Percentiles rank a stretch among this genome's conserved stretches.
These are phyloP conservation scores for Chalara sp. DNA, from an alignment of 2,329 filamentous ascomycete genomes.

Conservation along the genomic window DNA sequence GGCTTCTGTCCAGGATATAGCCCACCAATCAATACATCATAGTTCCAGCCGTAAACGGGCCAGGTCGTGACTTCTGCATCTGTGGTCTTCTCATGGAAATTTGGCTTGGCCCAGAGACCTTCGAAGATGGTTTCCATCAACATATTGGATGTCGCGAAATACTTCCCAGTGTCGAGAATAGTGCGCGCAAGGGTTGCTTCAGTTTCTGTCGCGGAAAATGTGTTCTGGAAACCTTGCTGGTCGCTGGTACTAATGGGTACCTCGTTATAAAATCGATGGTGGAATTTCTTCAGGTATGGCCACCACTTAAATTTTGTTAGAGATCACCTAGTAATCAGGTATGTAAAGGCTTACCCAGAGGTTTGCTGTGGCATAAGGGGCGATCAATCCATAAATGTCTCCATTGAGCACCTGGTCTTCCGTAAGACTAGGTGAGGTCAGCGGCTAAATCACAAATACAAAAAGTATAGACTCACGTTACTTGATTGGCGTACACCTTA, in stretches of 20 bases:
- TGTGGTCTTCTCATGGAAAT: constrained; percentile 13
- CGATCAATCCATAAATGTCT: no score
- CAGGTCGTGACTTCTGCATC: constrained; percentile 7
- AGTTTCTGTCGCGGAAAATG: constrained; percentile 11
- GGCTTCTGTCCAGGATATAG: constrained; percentile 10
- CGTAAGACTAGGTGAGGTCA: no score
- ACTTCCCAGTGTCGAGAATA: constrained; percentile 12
- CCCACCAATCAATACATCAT: constrained; percentile 15
- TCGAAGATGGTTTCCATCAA: constrained; percentile 12
- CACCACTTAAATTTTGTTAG: no score
- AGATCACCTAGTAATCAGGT: no score
- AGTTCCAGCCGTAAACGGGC: constrained; percentile 16
- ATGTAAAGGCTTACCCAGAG: no score
- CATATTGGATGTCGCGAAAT: constrained; percentile 12
- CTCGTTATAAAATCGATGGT: constrained; percentile 7
- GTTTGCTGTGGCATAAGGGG: no score
- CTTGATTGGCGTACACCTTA: no score
- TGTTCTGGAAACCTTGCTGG: constrained; percentile 13
- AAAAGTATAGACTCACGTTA: no score
- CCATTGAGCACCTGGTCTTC: no score
- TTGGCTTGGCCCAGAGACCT: constrained; percentile 11
- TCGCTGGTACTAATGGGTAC: constrained; percentile 7
- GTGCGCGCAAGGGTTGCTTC: constrained; percentile 10
- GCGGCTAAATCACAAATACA: no score
- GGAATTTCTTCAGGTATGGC: no score